phyloP scores from a whole-genome alignment of 331 rosid species.

The Phaseolus coccineus region DNA sequence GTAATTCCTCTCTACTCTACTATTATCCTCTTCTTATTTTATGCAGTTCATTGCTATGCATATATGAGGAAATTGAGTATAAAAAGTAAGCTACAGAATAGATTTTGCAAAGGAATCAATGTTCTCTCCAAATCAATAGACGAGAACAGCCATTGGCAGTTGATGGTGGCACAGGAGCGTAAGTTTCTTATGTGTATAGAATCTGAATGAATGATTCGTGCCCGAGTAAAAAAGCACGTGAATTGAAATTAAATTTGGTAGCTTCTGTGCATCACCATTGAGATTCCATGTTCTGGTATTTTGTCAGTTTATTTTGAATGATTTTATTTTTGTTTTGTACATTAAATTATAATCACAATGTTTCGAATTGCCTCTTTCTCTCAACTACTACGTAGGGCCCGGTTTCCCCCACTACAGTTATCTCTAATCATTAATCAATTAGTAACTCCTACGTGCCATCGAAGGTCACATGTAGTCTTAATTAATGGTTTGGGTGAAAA shows the following conservation, averaged over 20 bases:
- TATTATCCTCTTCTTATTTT: background rate
- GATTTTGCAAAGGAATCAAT: slow-evolving; percentile 61
- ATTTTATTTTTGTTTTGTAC: slow-evolving; percentile 31
- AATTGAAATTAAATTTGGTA: slow-evolving; percentile 51
- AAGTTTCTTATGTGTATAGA: slow-evolving; percentile 21
- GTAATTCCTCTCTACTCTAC: slow-evolving; percentile 44
- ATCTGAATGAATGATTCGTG: slow-evolving; percentile 50
- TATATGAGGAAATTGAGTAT: background rate
- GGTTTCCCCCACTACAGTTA: slow-evolving; percentile 22
- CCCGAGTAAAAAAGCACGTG: slow-evolving; percentile 46
- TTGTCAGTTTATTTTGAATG: slow-evolving; percentile 58
- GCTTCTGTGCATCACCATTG: slow-evolving; percentile 65
- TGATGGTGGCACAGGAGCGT: slow-evolving; percentile 2
- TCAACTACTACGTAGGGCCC: slow-evolving; percentile 52
- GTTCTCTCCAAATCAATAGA: slow-evolving; percentile 48
- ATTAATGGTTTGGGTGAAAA: slow-evolving; percentile 10
- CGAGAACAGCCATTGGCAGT: slow-evolving; percentile 47
- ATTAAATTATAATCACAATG: background rate
- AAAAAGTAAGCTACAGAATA: slow-evolving; percentile 47
- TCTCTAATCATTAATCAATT: slow-evolving; percentile 34
- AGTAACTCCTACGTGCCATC: slow-evolving; percentile 31
- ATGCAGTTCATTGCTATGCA: background rate
- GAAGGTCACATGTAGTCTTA: slow-evolving; percentile 36
- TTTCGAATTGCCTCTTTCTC: slow-evolving; percentile 21
- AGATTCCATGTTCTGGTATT: slow-evolving; percentile 63